phyloP scores from a whole-genome alignment of 2,329 filamentous ascomycete genomes.

The Cordyceps pruinosa region DNA sequence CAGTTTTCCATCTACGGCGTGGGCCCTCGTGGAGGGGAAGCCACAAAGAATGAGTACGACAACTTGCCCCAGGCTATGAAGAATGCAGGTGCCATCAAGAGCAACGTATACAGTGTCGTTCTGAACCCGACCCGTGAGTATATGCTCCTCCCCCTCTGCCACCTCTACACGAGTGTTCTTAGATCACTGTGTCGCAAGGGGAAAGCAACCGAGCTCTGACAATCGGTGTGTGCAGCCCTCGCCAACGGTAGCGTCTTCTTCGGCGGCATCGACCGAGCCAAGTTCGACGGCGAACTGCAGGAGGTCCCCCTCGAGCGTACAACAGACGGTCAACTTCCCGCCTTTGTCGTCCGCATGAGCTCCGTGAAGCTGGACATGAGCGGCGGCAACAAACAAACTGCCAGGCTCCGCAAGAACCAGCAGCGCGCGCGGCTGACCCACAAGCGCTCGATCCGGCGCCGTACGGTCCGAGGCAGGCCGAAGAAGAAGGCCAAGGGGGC shows the following conservation, averaged over 20 bases:
- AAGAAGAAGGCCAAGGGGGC: not conserved
- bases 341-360: slow-evolving; percentile 2
- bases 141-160: too few species aligned
- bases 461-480: not conserved
- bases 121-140: slow-evolving; percentile 3
- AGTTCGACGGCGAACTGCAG: slow-evolving; percentile 3
- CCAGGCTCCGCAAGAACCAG: not conserved
- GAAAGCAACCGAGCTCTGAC: not conserved
- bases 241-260: slow-evolving; percentile 7
- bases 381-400: not conserved
- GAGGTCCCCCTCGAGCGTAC: not conserved
- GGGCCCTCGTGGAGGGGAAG: not conserved
- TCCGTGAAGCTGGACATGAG: slow-evolving; percentile 3
- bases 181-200: too few species aligned
- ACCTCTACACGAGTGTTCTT: too few species aligned
- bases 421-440: not conserved
- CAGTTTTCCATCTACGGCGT: not conserved
- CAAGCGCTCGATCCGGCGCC: not conserved
- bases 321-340: not conserved
- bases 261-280: slow-evolving; percentile 4
- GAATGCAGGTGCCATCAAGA: not conserved
- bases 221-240: not conserved
- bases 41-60: not conserved
- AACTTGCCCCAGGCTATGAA: not conserved
- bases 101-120: not conserved